Percentiles rank a stretch among this genome's conserved stretches.
phyloP scores from a whole-genome alignment of 495 filamentous ascomycete species.

The Ramalina intermedia region DNA sequence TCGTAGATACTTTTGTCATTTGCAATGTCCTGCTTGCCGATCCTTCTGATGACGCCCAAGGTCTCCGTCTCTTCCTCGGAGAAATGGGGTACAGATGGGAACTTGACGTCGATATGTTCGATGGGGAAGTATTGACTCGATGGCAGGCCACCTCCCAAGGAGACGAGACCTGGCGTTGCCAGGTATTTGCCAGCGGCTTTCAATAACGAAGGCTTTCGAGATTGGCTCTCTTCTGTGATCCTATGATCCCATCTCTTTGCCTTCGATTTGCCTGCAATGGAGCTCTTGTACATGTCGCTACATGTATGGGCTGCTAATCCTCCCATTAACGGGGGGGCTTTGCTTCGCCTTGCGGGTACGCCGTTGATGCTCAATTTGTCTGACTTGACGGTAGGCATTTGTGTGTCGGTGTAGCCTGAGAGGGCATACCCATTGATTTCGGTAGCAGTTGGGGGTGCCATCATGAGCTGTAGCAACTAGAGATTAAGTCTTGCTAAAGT shows the following conservation, averaged over 20 bases:
- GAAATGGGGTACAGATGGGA: constrained; percentile 53
- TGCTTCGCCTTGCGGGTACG: constrained; percentile 52
- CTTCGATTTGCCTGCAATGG: constrained; percentile 52
- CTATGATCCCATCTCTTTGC: constrained; percentile 71
- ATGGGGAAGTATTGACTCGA: constrained; percentile 83
- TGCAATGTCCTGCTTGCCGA: constrained; percentile 70
- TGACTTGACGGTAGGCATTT: constrained; percentile 25
- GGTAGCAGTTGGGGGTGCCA: constrained; percentile 25
- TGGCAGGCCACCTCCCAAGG: constrained; percentile 83
- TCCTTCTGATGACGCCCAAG: constrained; percentile 38
- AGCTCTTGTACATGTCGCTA: constrained; percentile 74
- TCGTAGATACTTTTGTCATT: constrained; percentile 55
- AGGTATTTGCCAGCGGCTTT: constrained; percentile 68
- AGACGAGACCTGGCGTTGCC: constrained; percentile 61
- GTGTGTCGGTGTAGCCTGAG: constrained; percentile 25
- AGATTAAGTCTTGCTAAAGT: neutral
- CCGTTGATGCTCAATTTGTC: constrained; percentile 57
- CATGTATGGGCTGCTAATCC: constrained; percentile 64
- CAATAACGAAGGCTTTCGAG: constrained; percentile 31
- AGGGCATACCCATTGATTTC: constrained; percentile 13
- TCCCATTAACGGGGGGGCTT: constrained; percentile 49
- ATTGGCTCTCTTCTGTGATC: constrained; percentile 40
- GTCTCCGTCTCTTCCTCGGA: constrained; percentile 44
- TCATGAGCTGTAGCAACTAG: neutral
- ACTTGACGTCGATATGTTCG: constrained; percentile 50